Conservation (phyloP, 1,284 basidiomycete species). For the Trametes versicolor region DNA sequence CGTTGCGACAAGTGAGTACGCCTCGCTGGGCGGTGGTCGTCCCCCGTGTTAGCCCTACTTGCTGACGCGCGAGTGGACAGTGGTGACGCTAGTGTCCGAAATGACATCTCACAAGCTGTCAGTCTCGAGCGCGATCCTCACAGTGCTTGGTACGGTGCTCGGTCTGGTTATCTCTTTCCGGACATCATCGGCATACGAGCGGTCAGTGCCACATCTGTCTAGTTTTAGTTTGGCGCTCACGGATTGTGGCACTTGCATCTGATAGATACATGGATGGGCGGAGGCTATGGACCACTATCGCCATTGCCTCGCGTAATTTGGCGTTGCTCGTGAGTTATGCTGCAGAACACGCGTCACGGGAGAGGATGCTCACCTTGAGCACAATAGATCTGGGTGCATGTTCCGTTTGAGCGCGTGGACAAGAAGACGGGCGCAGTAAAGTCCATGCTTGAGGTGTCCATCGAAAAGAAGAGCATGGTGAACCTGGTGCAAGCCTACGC, state of each 20-base stretch:
- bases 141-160: constrained; percentile 53
- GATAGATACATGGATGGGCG: constrained; percentile 67
- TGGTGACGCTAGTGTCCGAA: constrained; percentile 62
- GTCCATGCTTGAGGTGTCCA: constrained; percentile 57
- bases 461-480: constrained; percentile 81
- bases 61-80: constrained; percentile 42
- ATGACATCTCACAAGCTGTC: constrained; percentile 53
- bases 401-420: constrained; percentile 56
- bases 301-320: constrained; percentile 61
- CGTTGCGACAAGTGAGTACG: constrained; percentile 60
- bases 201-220: constrained; percentile 51
- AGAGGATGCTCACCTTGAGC: not conserved
- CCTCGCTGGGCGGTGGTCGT: not conserved
- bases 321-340: constrained; percentile 57
- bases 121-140: constrained; percentile 54
- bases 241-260: not conserved
- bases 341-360: not conserved
- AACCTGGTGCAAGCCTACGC: constrained; percentile 75
- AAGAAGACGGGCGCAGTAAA: constrained; percentile 47
- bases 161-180: constrained; percentile 54
- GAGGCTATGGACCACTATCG: constrained; percentile 70
- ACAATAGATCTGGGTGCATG: constrained; percentile 69
- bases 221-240: not conserved
- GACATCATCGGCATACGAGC: constrained; percentile 68
- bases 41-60: not conserved